Evolutionary conservation across 1,284 basidiomycete species (phyloP).

Genomic region (Puccinia hordei): DNA sequence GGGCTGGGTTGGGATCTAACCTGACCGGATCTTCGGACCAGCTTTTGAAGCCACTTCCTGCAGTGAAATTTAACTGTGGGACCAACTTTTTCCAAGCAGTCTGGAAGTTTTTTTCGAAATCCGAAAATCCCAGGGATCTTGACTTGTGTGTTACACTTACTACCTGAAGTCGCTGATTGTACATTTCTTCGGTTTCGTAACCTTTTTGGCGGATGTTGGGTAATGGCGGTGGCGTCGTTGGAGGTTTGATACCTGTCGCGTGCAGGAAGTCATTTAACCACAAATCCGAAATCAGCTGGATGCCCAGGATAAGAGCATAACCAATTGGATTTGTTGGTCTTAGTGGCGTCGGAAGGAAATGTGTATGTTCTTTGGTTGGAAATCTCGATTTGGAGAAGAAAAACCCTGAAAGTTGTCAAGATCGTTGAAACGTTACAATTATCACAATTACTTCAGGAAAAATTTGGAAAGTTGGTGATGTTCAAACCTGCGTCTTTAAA

Average conservation of each 20-base stretch:
- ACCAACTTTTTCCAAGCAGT: conserved; percentile 16
- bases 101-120: conserved; percentile 21
- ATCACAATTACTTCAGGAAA: not conserved
- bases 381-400: conserved; percentile 21
- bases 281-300: conserved; percentile 27
- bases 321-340: conserved; percentile 30
- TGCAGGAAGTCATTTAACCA: conserved; percentile 13
- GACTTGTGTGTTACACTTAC: not conserved
- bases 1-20: conserved; percentile 23
- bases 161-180: not conserved
- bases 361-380: conserved; percentile 17
- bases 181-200: conserved; percentile 15
- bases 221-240: not conserved
- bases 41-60: not conserved
- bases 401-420: conserved; percentile 3
- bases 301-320: conserved; percentile 22
- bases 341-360: conserved; percentile 26
- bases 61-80: not conserved
- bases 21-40: conserved; percentile 8
- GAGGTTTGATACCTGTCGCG: not conserved
- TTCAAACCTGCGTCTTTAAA: conserved; percentile 20
- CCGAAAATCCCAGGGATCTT: not conserved
- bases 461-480: not conserved
- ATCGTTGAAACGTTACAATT: conserved; percentile 9
- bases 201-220: not conserved